These are phyloP conservation scores for Penicillium turbatum DNA, from an alignment of 495 filamentous ascomycete species.

Conservation along the genomic window DNA sequence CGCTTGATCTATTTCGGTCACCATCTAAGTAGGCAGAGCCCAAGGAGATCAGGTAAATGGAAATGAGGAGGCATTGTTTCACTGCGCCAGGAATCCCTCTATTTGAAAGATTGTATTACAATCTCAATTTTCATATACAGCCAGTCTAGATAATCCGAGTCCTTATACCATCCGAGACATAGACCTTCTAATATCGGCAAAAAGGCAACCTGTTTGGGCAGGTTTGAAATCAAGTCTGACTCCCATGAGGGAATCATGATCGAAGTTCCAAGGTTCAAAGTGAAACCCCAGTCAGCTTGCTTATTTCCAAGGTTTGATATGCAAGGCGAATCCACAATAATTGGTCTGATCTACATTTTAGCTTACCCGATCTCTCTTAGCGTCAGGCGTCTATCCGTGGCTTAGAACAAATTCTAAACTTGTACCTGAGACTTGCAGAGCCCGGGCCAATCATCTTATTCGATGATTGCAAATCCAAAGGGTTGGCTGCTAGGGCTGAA, in stretches of 20 bases:
- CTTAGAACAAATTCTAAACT: background rate
- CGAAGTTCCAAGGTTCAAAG: background rate
- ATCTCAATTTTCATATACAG: no score
- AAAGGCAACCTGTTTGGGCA: background rate
- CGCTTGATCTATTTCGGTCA: no score
- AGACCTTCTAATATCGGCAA: background rate
- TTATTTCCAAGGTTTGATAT: background rate
- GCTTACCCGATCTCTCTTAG: background rate
- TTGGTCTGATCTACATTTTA: background rate
- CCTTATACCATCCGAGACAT: no score
- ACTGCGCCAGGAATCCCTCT: no score
- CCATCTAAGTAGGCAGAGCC: no score
- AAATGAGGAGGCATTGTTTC: no score
- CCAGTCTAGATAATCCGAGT: no score
- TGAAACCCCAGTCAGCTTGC: background rate
- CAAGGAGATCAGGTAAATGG: no score
- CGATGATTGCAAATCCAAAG: background rate
- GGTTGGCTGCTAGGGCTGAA: background rate
- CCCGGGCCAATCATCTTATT: background rate
- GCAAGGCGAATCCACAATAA: conserved; percentile 8
- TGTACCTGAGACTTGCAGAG: conserved; percentile 1
- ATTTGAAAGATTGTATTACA: no score
- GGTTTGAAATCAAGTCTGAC: background rate
- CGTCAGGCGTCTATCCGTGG: background rate
- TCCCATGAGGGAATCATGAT: background rate